phyloP scores from a whole-genome alignment of 2,329 filamentous ascomycete species.

The Ascochyta rabiei region DNA sequence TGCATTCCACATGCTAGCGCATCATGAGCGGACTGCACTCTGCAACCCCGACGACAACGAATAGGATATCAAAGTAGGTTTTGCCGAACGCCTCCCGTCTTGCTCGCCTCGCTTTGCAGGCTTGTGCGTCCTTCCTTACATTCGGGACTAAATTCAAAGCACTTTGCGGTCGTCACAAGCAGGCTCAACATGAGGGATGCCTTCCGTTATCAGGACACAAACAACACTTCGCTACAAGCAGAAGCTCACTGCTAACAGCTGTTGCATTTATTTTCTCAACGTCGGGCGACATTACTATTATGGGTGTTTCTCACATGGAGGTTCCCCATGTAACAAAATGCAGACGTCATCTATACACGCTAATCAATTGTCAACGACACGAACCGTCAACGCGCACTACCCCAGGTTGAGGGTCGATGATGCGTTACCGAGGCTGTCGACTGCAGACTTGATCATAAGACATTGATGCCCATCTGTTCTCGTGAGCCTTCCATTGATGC shows the following conservation, averaged over 20 bases:
- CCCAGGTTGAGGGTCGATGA: conserved; percentile 13
- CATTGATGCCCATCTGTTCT: not conserved
- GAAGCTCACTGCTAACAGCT: not conserved
- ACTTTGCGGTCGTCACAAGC: not conserved
- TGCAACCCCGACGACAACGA: no score
- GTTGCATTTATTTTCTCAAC: not conserved
- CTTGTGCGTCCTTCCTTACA: no score
- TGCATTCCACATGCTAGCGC: not conserved
- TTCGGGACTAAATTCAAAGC: no score
- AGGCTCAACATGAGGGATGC: not conserved
- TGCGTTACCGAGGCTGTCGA: conserved; percentile 12
- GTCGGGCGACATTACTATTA: not conserved
- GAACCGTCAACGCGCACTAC: conserved; percentile 5
- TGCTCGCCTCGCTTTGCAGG: no score
- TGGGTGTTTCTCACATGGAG: not conserved
- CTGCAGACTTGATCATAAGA: not conserved
- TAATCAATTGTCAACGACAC: conserved; percentile 11
- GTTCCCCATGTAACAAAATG: conserved; percentile 9
- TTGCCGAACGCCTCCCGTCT: no score
- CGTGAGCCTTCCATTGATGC: not conserved
- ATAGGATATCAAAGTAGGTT: no score
- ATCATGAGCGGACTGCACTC: no score
- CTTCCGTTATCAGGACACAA: not conserved
- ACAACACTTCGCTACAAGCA: not conserved
- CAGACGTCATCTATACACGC: conserved; percentile 19